phyloP scores from a whole-genome alignment of 164 flowering plant species.

The Tetrastigma voinierianum region DNA sequence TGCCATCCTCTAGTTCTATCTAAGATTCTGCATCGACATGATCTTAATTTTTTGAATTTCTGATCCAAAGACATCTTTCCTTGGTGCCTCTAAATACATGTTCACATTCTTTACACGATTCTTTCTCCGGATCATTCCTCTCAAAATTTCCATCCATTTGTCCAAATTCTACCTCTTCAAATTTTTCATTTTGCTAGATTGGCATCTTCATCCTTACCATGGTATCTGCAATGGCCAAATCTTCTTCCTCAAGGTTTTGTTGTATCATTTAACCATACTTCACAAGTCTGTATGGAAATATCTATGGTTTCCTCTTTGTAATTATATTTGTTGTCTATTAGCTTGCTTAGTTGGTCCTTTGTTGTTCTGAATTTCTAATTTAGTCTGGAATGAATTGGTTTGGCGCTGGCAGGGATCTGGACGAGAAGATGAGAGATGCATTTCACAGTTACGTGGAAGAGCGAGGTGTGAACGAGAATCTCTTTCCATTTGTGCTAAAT shows the following conservation, averaged over 20 bases:
- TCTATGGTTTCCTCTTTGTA: no score
- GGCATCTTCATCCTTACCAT: slow-evolving; percentile 28
- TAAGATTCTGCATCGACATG: slow-evolving; percentile 29
- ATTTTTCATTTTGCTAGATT: slow-evolving; percentile 37
- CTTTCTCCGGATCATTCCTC: slow-evolving; percentile 27
- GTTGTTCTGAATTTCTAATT: slow-evolving; percentile 3
- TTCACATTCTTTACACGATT: slow-evolving; percentile 29
- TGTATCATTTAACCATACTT: no score
- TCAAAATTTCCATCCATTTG: slow-evolving; percentile 26
- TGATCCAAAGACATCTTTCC: slow-evolving; percentile 25
- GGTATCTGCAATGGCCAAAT: slow-evolving; percentile 29
- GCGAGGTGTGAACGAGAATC: slow-evolving; percentile 79
- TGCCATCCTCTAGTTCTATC: slow-evolving; percentile 29
- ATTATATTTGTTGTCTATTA: no score
- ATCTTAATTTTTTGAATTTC: slow-evolving; percentile 19
- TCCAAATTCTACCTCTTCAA: slow-evolving; percentile 35
- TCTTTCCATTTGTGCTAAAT: slow-evolving; percentile 87
- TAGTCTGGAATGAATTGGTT: background rate
- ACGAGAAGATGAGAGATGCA: slow-evolving; percentile 61
- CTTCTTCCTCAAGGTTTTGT: slow-evolving; percentile 32
- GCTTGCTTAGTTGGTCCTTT: no score
- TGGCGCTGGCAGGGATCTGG: slow-evolving; percentile 54
- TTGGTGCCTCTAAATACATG: slow-evolving; percentile 19
- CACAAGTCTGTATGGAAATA: no score
- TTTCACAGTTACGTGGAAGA: slow-evolving; percentile 70